These are phyloP conservation scores for Aspergillus tubingensis DNA, from an alignment of 2,329 filamentous ascomycete species.

Conservation along the genomic window DNA sequence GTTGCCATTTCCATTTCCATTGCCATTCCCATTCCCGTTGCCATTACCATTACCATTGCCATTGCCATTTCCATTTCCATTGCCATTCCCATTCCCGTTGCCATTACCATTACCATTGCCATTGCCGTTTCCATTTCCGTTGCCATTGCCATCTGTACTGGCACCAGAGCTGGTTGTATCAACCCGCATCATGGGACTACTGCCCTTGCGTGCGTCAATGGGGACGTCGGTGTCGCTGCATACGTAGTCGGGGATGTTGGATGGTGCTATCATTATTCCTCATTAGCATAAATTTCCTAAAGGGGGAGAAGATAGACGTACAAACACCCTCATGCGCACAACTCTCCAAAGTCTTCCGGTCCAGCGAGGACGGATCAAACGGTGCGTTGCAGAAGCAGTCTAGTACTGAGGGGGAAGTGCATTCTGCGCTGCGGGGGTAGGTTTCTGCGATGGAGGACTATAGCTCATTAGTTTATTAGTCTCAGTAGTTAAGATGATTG, in stretches of 20 bases:
- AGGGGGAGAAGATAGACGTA: slow-evolving; percentile 1
- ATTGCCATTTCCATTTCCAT: background rate
- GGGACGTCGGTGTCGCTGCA: slow-evolving; percentile 14
- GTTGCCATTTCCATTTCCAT: background rate
- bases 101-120: background rate
- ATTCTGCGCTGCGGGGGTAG: slow-evolving; percentile 2
- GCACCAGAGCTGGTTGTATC: background rate
- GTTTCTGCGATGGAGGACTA: slow-evolving; percentile 13
- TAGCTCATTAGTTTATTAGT: background rate
- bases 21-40: background rate
- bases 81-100: background rate
- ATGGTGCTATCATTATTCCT: slow-evolving; percentile 1
- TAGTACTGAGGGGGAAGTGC: slow-evolving; percentile 14
- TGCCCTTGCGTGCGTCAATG: slow-evolving; percentile 11
- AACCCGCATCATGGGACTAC: slow-evolving; percentile 11
- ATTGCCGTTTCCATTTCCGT: background rate
- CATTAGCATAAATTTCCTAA: background rate
- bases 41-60: background rate
- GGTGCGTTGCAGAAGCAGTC: slow-evolving; percentile 18
- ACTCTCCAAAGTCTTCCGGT: background rate
- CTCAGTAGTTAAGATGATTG: background rate
- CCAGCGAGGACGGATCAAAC: background rate
- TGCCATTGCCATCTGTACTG: no score
- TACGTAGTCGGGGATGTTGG: slow-evolving; percentile 12
- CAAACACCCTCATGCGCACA: slow-evolving; percentile 13